A percentile compares a stretch with the other conserved stretches of the same genome.
These are phyloP conservation scores for Micromonas commoda DNA, from an alignment of 139 green algal genomes.

Conservation along the genomic window DNA sequence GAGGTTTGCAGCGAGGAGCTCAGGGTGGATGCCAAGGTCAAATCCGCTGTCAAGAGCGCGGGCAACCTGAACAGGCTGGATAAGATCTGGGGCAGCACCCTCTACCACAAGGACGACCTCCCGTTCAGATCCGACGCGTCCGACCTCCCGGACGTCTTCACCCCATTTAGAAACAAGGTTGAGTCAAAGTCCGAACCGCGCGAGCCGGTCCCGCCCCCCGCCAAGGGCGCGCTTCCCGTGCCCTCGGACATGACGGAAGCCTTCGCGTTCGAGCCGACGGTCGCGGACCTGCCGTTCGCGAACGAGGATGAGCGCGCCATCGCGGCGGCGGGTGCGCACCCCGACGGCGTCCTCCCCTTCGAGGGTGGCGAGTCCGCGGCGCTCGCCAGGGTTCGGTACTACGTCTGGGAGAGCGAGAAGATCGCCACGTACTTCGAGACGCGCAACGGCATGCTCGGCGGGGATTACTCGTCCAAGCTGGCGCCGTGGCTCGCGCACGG, in stretches of 20 bases:
- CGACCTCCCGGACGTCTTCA: constrained; percentile 73
- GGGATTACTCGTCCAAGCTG: constrained; percentile 91
- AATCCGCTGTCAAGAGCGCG: background rate
- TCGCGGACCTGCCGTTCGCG: constrained; percentile 37
- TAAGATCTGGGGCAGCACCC: constrained; percentile 48
- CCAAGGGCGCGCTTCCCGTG: constrained; percentile 52
- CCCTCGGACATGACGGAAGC: constrained; percentile 27
- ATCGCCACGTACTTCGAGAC: constrained; percentile 63
- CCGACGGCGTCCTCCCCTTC: constrained; percentile 63
- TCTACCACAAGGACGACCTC: constrained; percentile 91
- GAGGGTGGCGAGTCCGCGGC: constrained; percentile 82
- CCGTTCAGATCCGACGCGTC: constrained; percentile 49
- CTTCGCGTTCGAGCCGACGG: constrained; percentile 24
- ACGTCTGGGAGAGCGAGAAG: constrained; percentile 80
- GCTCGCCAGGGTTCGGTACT: constrained; percentile 82
- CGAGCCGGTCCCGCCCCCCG: constrained; percentile 42
- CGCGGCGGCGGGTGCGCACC: constrained; percentile 33
- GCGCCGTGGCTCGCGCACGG: constrained; percentile 81
- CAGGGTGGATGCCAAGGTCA: constrained; percentile 41
- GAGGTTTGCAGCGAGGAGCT: constrained; percentile 75
- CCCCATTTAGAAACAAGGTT: constrained; percentile 61
- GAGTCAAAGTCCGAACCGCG: constrained; percentile 47
- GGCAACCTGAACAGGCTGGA: background rate
- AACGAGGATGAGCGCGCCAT: constrained; percentile 3
- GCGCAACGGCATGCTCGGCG: constrained; percentile 89